Percentiles rank a stretch among this genome's conserved stretches.
Conservation (phyloP, 768 basidiomycete species). For the Phaeotremella fagi region DNA sequence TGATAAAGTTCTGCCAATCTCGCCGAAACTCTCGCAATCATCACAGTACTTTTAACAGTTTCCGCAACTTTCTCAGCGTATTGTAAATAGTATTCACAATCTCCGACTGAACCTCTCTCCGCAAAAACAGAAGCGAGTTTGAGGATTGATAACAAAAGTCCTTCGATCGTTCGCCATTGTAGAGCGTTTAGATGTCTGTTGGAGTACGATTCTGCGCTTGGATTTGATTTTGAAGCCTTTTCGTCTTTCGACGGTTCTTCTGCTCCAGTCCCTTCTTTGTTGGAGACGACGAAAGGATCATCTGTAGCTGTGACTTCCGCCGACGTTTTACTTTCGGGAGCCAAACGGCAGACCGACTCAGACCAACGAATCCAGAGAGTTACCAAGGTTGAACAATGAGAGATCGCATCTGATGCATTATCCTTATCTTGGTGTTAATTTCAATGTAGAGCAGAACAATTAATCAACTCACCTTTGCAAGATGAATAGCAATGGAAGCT, state of each 20-base stretch:
- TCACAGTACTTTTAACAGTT: conserved; percentile 62
- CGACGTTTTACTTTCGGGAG: conserved; percentile 23
- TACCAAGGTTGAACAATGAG: conserved; percentile 63
- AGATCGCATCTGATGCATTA: conserved; percentile 58
- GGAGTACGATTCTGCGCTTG: conserved; percentile 42
- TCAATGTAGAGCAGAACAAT: neutral
- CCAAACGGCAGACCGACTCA: conserved; percentile 62
- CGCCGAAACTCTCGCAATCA: conserved; percentile 63
- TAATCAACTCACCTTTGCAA: conserved; percentile 55
- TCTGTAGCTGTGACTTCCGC: conserved; percentile 56
- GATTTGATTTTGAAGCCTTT: conserved; percentile 6
- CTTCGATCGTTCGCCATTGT: conserved; percentile 60
- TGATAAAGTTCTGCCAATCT: conserved; percentile 67
- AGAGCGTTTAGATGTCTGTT: conserved; percentile 55
- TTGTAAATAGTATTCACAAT: conserved; percentile 76
- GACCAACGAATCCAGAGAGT: conserved; percentile 76
- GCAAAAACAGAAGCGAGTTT: conserved; percentile 63
- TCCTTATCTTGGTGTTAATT: conserved; percentile 52
- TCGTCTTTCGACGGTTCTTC: conserved; percentile 39
- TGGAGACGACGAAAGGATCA: conserved; percentile 50
- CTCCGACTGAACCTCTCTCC: conserved; percentile 71
- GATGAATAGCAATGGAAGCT: conserved; percentile 65
- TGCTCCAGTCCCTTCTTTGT: conserved; percentile 20
- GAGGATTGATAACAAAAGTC: conserved; percentile 63
- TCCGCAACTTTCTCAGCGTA: conserved; percentile 71